Conservation (phyloP, 2,329 filamentous ascomycete species). For the Myriosclerotinia curreyana region DNA sequence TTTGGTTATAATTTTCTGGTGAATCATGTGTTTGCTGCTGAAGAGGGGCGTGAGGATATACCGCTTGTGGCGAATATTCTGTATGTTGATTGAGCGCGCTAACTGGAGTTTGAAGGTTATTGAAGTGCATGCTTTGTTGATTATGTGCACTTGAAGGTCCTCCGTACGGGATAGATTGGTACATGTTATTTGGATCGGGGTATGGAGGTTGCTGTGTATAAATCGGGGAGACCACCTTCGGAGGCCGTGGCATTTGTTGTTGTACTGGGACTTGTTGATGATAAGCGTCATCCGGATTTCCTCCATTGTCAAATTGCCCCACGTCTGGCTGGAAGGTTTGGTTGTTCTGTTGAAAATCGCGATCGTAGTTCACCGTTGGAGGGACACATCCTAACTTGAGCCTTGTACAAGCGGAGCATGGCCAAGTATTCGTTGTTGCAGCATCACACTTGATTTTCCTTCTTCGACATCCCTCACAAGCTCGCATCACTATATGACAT, state of each 20-base stretch:
- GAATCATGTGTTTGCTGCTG: constrained; percentile 40
- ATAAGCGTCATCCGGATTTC: constrained; percentile 47
- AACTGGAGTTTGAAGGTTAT: constrained; percentile 49
- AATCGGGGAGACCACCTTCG: constrained; percentile 42
- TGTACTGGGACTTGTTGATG: constrained; percentile 55
- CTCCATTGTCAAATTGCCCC: constrained; percentile 45
- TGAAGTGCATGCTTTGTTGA: constrained; percentile 53
- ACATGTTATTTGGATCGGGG: constrained; percentile 42
- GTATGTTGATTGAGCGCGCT: constrained; percentile 51
- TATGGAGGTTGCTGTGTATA: constrained; percentile 53
- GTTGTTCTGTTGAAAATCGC: constrained; percentile 33
- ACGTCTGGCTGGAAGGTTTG: constrained; percentile 51
- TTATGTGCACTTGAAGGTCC: constrained; percentile 44
- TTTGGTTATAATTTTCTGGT: constrained; percentile 55
- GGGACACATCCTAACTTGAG: constrained; percentile 92
- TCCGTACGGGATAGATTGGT: constrained; percentile 42
- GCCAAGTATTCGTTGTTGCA: constrained; percentile 95
- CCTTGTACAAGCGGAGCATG: constrained; percentile 88
- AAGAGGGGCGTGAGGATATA: constrained; percentile 55
- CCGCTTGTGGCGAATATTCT: constrained; percentile 47
- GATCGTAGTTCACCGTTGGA: constrained; percentile 49
- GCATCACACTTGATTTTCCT: constrained; percentile 98
- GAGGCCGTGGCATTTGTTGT: constrained; percentile 43
- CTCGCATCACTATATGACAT: constrained; percentile 79
- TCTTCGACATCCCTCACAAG: constrained; percentile 89